Evolutionary conservation across 192 early-diverging fungal species (phyloP).

Genomic region (Neocallimastix lanati): DNA sequence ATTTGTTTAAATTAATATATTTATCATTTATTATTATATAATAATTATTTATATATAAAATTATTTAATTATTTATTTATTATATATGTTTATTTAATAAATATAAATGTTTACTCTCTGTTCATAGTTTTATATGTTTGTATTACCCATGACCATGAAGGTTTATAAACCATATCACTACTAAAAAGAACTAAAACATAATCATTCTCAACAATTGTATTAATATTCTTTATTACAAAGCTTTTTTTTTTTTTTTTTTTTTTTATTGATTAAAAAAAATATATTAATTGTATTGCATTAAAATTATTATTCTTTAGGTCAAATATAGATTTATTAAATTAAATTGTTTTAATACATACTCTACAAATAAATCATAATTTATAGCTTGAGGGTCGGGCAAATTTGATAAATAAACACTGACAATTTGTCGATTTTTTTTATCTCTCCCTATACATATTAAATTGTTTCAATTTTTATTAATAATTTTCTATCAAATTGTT

Average conservation of each 20-base stretch:
- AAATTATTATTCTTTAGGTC: too few relatives aligned
- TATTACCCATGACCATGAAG: conserved; percentile 67
- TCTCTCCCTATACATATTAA: conserved; percentile 59
- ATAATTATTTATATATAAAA: conserved; percentile 1
- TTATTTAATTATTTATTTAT: too few relatives aligned
- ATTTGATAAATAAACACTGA: conserved; percentile 65
- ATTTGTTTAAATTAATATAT: too few relatives aligned
- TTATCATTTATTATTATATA: too few relatives aligned
- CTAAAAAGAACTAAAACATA: conserved; percentile 80
- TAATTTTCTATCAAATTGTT: too few relatives aligned
- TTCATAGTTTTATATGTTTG: conserved; percentile 64
- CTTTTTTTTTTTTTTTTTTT: background rate
- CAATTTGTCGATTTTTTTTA: conserved; percentile 59
- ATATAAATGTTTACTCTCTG: conserved; percentile 36
- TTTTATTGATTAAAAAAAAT: too few relatives aligned
- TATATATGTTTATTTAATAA: background rate
- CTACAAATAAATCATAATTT: conserved; percentile 68
- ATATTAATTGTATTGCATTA: too few relatives aligned
- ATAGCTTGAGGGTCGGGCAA: conserved; percentile 66
- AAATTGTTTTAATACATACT: conserved; percentile 33
- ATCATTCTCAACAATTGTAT: conserved; percentile 74
- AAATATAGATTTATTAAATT: too few relatives aligned
- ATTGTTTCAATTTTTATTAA: too few relatives aligned
- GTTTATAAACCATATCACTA: conserved; percentile 53
- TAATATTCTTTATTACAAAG: conserved; percentile 10